Evolutionary conservation across 768 basidiomycete species (phyloP).

Genomic region (Termitomyces sp.): DNA sequence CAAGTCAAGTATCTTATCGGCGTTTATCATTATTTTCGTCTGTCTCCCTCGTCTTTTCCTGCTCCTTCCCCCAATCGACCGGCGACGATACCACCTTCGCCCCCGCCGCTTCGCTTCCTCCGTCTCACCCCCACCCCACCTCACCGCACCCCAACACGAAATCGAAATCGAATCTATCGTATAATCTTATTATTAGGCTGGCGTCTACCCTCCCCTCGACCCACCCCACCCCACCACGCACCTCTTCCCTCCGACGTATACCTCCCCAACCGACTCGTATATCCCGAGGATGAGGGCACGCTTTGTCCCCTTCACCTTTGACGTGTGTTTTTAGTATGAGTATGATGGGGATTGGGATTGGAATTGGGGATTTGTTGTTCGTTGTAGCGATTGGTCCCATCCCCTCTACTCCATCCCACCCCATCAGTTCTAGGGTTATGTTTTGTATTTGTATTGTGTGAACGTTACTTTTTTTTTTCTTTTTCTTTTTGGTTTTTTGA

Average conservation of each 20-base stretch:
- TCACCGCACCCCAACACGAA: not conserved
- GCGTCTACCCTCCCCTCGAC: not conserved
- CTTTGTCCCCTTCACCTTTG: no score
- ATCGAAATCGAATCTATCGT: not conserved
- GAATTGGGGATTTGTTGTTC: no score
- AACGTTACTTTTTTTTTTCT: not conserved
- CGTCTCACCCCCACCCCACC: not conserved
- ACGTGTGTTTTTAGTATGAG: slow-evolving; percentile 7
- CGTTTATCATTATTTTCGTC: not conserved
- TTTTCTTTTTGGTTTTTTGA: not conserved
- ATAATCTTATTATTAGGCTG: slow-evolving; percentile 2
- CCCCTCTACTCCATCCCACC: no score
- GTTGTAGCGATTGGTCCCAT: not conserved
- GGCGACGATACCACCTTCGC: not conserved
- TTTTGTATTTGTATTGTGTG: slow-evolving; percentile 3
- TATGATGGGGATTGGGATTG: not conserved
- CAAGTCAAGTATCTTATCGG: not conserved
- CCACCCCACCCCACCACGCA: not conserved
- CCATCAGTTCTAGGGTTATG: no score
- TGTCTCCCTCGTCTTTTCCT: no score
- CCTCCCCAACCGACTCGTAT: not conserved
- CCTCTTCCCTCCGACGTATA: not conserved
- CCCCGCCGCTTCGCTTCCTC: not conserved
- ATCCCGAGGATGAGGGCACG: slow-evolving; percentile 1
- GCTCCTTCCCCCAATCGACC: not conserved